Evolutionary conservation across 2,329 filamentous ascomycete species (phyloP).

Genomic region (Arthrobotrys pseudoclavata): DNA sequence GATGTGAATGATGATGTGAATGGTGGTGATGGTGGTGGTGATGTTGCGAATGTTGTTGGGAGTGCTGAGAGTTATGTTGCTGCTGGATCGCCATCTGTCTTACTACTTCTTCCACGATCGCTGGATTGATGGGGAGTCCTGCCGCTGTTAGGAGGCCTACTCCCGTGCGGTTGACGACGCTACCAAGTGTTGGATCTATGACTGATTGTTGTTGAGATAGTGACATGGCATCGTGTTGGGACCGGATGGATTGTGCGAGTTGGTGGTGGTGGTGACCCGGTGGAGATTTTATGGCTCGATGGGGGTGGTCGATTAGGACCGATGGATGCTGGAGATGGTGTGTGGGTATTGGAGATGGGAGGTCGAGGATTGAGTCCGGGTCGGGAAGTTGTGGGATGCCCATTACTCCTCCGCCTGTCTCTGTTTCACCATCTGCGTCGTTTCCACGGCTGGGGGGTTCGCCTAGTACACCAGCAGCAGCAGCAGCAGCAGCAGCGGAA

Average conservation of each 20-base stretch:
- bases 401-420: constrained; percentile 36
- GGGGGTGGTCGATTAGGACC: constrained; percentile 37
- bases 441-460: constrained; percentile 2
- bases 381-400: constrained; percentile 24
- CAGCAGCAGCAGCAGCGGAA: neutral
- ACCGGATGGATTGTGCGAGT: constrained; percentile 57
- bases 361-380: constrained; percentile 37
- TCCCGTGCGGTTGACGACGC: constrained; percentile 26
- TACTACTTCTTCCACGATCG: constrained; percentile 62
- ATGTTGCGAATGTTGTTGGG: constrained; percentile 40
- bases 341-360: constrained; percentile 37
- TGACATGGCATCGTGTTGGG: constrained; percentile 57
- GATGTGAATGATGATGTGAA: constrained; percentile 26
- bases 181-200: constrained; percentile 40
- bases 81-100: constrained; percentile 48
- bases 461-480: too few species aligned
- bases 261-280: constrained; percentile 57
- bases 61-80: constrained; percentile 30
- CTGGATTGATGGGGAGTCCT: constrained; percentile 58
- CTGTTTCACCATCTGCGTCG: constrained; percentile 42
- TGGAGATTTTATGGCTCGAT: constrained; percentile 51
- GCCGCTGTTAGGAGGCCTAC: constrained; percentile 14
- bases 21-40: constrained; percentile 34
- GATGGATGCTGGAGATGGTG: constrained; percentile 32
- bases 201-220: constrained; percentile 42